Evolutionary conservation across 2,329 filamentous ascomycete species (phyloP), one percentile per base, ranked within the genome.

Genomic region (Aspergillus transmontanensis): DNA sequence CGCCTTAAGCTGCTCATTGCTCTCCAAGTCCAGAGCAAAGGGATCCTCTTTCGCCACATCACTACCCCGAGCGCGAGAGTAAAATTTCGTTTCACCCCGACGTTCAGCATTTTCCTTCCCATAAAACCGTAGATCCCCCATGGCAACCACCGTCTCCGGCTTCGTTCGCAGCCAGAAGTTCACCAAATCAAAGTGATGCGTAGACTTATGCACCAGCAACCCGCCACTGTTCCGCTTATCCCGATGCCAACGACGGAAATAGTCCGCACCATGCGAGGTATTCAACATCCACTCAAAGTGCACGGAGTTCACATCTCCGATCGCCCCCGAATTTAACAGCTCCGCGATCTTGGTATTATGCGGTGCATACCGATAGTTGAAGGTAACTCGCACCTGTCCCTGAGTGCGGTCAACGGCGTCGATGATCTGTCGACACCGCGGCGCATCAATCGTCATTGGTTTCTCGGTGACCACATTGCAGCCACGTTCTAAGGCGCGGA

Each of bases 221-320:
- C 86, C 86, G 14, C 86, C 86, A 61, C 82, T 85, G 74, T 88
- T 89, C 30, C 80, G 79, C 76, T 85, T 86, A 71, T 88, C 85
- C 14, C 86, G 83, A 69, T 89, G 86, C 86, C 86, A 89, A 11
- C 86, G 85, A 2, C 86, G 83, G 74, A 88, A 87, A 75, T 87
- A 88, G 71, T 89, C 86, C 2, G 86, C 85, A 19, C 86, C 86
- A 69, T 88, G 86, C 19, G 82, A 82, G 7, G 85, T 87, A 72
- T 89, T 85, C 54, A 89, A 82, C 77, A 87, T 81, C 86, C 86
- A 89, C 73, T 89, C 86, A 61, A 89, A 87, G 69, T 88, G 86
- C 26, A 88, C 83, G 9, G 82, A 84, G 3, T 83, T 84, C 2
- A 88, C 83, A 11, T 76, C 78, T 0, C 87, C 86, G 62, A 89